These are phyloP conservation scores for Teratosphaeriaceae sp. DNA, from an alignment of 2,329 filamentous ascomycete genomes.

Conservation along the genomic window DNA sequence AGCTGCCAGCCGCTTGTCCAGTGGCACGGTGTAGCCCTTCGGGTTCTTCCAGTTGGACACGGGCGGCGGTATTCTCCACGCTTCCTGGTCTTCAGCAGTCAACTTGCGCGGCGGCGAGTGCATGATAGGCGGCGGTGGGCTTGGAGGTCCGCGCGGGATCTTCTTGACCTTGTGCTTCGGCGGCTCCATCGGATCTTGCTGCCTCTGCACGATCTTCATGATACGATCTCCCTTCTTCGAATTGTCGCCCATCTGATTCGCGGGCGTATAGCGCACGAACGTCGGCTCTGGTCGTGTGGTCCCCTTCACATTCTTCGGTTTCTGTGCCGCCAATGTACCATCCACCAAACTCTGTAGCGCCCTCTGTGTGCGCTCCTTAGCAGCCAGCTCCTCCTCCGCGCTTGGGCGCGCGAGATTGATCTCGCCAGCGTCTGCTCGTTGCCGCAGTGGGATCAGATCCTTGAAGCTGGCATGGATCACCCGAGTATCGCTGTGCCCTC, in stretches of 20 bases:
- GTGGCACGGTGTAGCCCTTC: slow-evolving; percentile 91
- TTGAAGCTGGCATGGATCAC: slow-evolving; percentile 96
- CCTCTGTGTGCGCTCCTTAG: slow-evolving; percentile 80
- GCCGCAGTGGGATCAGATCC: slow-evolving; percentile 87
- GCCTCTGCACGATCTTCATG: slow-evolving; percentile 95
- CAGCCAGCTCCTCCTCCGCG: slow-evolving; percentile 74
- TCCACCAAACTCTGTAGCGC: slow-evolving; percentile 76
- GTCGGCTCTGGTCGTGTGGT: slow-evolving; percentile 78
- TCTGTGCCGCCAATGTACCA: slow-evolving; percentile 84
- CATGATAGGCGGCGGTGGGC: slow-evolving; percentile 88
- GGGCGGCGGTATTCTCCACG: slow-evolving; percentile 85
- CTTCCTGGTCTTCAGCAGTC: slow-evolving; percentile 94
- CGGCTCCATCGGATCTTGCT: slow-evolving; percentile 91
- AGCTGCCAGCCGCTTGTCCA: slow-evolving; percentile 92
- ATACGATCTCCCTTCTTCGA: slow-evolving; percentile 87
- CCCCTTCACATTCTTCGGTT: slow-evolving; percentile 88
- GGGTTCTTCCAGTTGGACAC: slow-evolving; percentile 99
- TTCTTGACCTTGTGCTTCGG: slow-evolving; percentile 99
- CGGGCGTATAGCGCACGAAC: slow-evolving; percentile 91
- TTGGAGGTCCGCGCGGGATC: slow-evolving; percentile 86
- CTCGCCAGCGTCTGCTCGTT: slow-evolving; percentile 88
- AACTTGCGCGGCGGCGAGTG: slow-evolving; percentile 91
- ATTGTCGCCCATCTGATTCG: slow-evolving; percentile 89
- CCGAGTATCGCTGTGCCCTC: slow-evolving; percentile 75
- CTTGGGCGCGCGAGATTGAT: slow-evolving; percentile 79